phyloP scores from a whole-genome alignment of 768 basidiomycete species.

The Tulasnella sp. region DNA sequence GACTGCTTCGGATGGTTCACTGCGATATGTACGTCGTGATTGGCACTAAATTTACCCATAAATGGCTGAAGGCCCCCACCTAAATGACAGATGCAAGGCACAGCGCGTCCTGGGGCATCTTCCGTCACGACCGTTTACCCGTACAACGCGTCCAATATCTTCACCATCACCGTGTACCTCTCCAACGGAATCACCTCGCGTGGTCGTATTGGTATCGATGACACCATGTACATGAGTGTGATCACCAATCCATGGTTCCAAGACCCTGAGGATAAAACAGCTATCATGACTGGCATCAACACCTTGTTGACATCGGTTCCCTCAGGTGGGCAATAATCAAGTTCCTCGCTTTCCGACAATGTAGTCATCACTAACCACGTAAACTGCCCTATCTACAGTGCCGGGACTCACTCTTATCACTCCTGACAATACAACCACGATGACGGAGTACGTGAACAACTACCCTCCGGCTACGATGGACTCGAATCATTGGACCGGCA shows the following conservation, averaged over 20 bases:
- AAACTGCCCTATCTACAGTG: constrained; percentile 27
- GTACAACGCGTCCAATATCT: constrained; percentile 42
- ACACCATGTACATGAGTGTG: constrained; percentile 37
- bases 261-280: constrained; percentile 44
- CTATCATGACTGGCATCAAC: constrained; percentile 40
- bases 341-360: too few species aligned
- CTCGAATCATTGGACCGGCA: constrained; percentile 57
- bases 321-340: background rate
- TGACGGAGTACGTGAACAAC: constrained; percentile 39
- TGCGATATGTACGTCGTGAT: constrained; percentile 35
- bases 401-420: constrained; percentile 44
- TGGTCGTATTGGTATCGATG: constrained; percentile 46
- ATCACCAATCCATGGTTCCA: constrained; percentile 47
- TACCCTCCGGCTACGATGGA: constrained; percentile 30
- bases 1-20: constrained; percentile 34
- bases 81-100: constrained; percentile 43
- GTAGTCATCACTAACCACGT: constrained; percentile 19
- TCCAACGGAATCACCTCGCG: constrained; percentile 51
- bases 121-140: constrained; percentile 38
- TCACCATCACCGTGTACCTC: constrained; percentile 54
- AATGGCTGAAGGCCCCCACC: background rate
- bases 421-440: constrained; percentile 47
- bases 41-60: too few species aligned
- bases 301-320: constrained; percentile 36
- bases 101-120: constrained; percentile 48